Evolutionary conservation across 306 rosid genomes (phyloP).

Genomic region (Dryas octopetala): DNA sequence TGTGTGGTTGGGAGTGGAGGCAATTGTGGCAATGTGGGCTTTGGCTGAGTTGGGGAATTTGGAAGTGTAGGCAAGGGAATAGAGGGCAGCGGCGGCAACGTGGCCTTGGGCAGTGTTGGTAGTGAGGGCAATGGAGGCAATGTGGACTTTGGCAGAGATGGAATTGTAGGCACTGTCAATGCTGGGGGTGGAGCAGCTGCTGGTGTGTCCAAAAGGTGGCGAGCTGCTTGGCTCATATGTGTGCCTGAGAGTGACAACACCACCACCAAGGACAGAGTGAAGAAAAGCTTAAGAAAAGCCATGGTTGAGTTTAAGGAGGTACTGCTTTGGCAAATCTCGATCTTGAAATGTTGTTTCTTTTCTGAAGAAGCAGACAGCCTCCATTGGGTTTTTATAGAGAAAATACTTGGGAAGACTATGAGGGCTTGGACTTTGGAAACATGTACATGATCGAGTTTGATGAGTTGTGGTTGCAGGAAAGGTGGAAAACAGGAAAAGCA

Average conservation of each 20-base stretch:
- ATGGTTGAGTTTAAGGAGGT: neutral
- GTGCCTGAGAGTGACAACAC: slow-evolving; percentile 6
- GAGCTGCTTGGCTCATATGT: slow-evolving; percentile 5
- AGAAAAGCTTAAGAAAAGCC: neutral
- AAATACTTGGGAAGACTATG: neutral
- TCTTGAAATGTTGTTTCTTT: neutral
- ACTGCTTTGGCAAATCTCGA: neutral
- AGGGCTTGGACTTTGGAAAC: neutral
- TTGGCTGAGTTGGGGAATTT: slow-evolving; percentile 10
- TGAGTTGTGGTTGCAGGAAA: slow-evolving; percentile 8
- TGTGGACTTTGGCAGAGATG: slow-evolving; percentile 11
- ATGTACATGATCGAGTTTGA: neutral
- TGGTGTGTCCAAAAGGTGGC: slow-evolving; percentile 23
- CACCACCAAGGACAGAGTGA: neutral
- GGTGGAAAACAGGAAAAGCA: neutral
- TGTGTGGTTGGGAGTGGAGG: slow-evolving; percentile 5
- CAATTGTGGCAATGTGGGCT: slow-evolving; percentile 11
- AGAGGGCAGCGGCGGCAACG: slow-evolving; percentile 21
- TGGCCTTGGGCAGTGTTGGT: slow-evolving; percentile 16
- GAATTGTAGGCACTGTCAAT: slow-evolving; percentile 1
- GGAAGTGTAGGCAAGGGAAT: slow-evolving; percentile 15
- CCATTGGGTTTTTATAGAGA: slow-evolving; percentile 11
- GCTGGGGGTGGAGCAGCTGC: slow-evolving; percentile 2
- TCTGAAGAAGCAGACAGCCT: neutral
- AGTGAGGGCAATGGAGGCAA: slow-evolving; percentile 26